phyloP scores from a whole-genome alignment of 768 basidiomycete genomes.

The Hypsizygus marmoreus region DNA sequence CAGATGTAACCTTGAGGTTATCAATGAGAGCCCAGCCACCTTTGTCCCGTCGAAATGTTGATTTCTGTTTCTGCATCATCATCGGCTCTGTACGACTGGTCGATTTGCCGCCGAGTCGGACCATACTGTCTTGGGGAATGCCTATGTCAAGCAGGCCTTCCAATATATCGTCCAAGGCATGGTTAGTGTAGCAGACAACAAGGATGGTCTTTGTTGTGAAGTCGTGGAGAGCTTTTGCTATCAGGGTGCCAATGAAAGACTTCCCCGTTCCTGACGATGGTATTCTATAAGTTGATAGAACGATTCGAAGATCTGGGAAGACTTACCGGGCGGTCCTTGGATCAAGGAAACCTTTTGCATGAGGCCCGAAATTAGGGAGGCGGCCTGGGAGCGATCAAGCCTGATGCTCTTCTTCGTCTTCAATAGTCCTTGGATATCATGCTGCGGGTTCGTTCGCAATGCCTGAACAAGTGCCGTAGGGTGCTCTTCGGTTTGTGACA shows the following conservation, averaged over 20 bases:
- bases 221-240: slow-evolving; percentile 62
- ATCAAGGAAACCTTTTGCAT: slow-evolving; percentile 61
- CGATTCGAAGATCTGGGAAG: neutral
- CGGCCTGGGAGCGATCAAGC: slow-evolving; percentile 54
- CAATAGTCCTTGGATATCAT: slow-evolving; percentile 44
- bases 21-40: slow-evolving; percentile 46
- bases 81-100: slow-evolving; percentile 48
- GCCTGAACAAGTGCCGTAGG: slow-evolving; percentile 19
- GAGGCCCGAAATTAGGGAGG: slow-evolving; percentile 51
- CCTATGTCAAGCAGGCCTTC: slow-evolving; percentile 62
- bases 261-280: slow-evolving; percentile 63
- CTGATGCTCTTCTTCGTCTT: slow-evolving; percentile 37
- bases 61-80: slow-evolving; percentile 41
- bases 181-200: slow-evolving; percentile 75
- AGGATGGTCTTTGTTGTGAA: slow-evolving; percentile 52
- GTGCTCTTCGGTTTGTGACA: slow-evolving; percentile 9
- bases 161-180: slow-evolving; percentile 72
- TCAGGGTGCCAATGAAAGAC: slow-evolving; percentile 68
- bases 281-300: neutral
- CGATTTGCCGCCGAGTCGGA: slow-evolving; percentile 62
- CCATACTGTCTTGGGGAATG: slow-evolving; percentile 49
- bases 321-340: slow-evolving; percentile 71
- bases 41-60: slow-evolving; percentile 23
- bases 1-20: slow-evolving; percentile 28
- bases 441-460: slow-evolving; percentile 32